These are phyloP conservation scores for Botryotinia narcissicola DNA, from an alignment of 2,329 filamentous ascomycete species.

Conservation along the genomic window DNA sequence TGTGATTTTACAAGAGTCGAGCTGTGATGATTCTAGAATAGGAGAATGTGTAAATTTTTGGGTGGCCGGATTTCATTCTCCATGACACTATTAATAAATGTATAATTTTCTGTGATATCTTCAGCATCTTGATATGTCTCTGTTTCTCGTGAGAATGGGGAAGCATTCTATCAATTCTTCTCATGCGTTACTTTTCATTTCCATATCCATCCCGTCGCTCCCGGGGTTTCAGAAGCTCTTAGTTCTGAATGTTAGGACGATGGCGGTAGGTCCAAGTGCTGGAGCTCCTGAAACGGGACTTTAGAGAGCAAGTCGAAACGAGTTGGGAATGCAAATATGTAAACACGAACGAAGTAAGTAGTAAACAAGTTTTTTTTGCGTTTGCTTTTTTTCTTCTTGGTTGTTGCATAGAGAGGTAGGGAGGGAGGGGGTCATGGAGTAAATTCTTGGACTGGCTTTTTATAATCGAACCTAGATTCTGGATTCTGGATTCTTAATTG, in stretches of 20 bases:
- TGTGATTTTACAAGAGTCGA: not conserved
- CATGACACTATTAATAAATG: not conserved
- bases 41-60: not conserved
- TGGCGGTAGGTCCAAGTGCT: constrained; percentile 1
- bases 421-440: not conserved
- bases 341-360: not conserved
- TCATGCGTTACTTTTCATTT: not conserved
- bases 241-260: not conserved
- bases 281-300: not conserved
- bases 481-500: not conserved
- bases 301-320: not conserved
- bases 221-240: not conserved
- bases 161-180: not conserved
- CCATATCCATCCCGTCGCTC: not conserved
- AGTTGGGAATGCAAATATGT: not conserved
- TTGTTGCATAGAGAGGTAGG: not conserved
- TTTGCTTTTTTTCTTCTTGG: not conserved
- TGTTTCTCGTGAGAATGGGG: not conserved
- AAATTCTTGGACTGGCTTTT: not conserved
- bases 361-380: not conserved
- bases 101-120: not conserved
- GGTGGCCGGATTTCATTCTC: not conserved
- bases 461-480: not conserved
- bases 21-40: not conserved
- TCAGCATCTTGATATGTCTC: not conserved